phyloP scores from a whole-genome alignment of 1,284 basidiomycete species.

The Caloboletus firmus region DNA sequence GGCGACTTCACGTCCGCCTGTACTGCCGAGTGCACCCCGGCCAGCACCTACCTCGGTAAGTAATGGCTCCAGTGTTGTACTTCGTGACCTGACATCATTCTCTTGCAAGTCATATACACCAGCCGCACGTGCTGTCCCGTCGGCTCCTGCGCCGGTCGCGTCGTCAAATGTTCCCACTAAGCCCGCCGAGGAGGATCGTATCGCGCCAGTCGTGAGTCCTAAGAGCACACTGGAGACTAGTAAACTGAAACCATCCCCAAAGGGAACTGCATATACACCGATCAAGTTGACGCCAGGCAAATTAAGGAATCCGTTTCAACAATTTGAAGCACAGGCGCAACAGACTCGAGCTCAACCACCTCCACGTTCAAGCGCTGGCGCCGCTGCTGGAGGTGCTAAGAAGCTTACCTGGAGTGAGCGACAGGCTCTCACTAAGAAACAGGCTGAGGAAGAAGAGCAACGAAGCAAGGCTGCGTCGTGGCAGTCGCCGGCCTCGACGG shows the following conservation, averaged over 20 bases:
- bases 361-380: slow-evolving; percentile 20
- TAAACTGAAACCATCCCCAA: background rate
- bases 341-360: slow-evolving; percentile 31
- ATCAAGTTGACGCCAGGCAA: slow-evolving; percentile 84
- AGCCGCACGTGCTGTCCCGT: slow-evolving; percentile 27
- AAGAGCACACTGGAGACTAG: background rate
- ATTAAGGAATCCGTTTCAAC: slow-evolving; percentile 80
- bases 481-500: slow-evolving; percentile 36
- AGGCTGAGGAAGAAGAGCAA: slow-evolving; percentile 78
- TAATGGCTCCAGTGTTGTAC: background rate
- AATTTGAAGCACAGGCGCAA: slow-evolving; percentile 42
- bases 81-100: background rate
- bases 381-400: slow-evolving; percentile 47
- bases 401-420: slow-evolving; percentile 91
- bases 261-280: slow-evolving; percentile 84
- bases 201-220: slow-evolving; percentile 61
- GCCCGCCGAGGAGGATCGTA: slow-evolving; percentile 74
- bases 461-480: slow-evolving; percentile 61
- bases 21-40: slow-evolving; percentile 21
- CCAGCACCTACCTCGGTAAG: slow-evolving; percentile 20
- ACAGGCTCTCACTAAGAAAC: slow-evolving; percentile 84
- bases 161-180: slow-evolving; percentile 58
- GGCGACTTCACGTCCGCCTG: slow-evolving; percentile 50
- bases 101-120: slow-evolving; percentile 20
- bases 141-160: slow-evolving; percentile 43